A percentile compares a stretch with the other conserved stretches of the same genome.
Conservation (phyloP, 345 rosid species). For the Mercurialis annua region DNA sequence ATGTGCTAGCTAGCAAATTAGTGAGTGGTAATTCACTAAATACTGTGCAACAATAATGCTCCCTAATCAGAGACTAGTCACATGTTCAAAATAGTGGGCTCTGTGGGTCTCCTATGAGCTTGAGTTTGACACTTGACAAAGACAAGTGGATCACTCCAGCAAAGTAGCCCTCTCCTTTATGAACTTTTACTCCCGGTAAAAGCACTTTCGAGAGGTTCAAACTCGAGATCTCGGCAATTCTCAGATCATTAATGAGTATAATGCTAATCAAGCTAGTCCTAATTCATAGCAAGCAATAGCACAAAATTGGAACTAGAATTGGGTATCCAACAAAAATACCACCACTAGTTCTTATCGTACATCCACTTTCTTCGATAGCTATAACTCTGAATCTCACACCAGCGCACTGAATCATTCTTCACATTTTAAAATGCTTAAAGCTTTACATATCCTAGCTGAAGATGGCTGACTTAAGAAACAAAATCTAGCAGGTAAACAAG, state of each 20-base stretch:
- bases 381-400: conserved; percentile 7
- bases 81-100: conserved; percentile 2
- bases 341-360: conserved; percentile 13
- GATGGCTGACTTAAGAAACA: neutral
- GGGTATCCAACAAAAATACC: conserved; percentile 9
- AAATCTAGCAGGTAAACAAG: neutral
- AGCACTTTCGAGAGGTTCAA: too few relatives aligned
- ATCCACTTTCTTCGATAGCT: conserved; percentile 5
- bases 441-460: conserved; percentile 3
- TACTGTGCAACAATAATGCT: neutral
- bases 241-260: too few relatives aligned
- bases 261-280: too few relatives aligned
- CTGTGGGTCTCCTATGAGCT: conserved; percentile 3
- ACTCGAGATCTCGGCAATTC: too few relatives aligned
- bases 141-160: neutral
- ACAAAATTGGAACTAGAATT: neutral
- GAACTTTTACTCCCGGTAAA: too few relatives aligned
- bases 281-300: too few relatives aligned
- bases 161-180: too few relatives aligned
- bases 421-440: neutral
- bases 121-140: neutral
- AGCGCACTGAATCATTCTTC: neutral
- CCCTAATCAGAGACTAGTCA: neutral
- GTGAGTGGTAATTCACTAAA: neutral
- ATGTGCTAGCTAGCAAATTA: neutral